phyloP scores from a whole-genome alignment of 306 rosid genomes.

The Leucaena leucocephala region DNA sequence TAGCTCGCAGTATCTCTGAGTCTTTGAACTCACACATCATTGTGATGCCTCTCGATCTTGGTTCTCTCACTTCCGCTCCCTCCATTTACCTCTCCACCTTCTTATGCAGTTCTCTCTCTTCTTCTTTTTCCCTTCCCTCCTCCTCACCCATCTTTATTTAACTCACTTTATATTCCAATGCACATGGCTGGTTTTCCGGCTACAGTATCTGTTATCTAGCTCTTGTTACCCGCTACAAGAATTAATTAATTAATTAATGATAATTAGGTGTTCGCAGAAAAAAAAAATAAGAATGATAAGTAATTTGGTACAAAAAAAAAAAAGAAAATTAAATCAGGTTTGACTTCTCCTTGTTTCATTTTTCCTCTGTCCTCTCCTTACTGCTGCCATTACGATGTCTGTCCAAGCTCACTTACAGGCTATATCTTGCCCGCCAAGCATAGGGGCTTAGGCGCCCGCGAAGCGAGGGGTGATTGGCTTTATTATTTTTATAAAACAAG shows the following conservation, averaged over 20 bases:
- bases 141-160: background rate
- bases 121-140: background rate
- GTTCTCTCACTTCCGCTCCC: conserved; percentile 66
- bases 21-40: conserved; percentile 57
- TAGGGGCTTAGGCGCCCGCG: no score
- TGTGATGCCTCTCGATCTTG: conserved; percentile 80
- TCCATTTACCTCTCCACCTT: conserved; percentile 71
- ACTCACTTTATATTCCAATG: conserved; percentile 14
- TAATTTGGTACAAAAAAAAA: no score
- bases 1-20: conserved; percentile 61
- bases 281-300: no score
- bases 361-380: no score
- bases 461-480: no score
- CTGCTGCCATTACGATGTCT: no score
- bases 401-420: no score
- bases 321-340: no score
- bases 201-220: conserved; percentile 61
- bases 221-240: conserved; percentile 53
- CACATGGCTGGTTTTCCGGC: conserved; percentile 85
- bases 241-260: conserved; percentile 36
- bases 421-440: no score
- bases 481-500: no score
- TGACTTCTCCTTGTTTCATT: no score
- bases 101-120: conserved; percentile 57
- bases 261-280: background rate